Evolutionary conservation across 352 stramenopile genomes (phyloP).

Genomic region (Lagenidium sp.): DNA sequence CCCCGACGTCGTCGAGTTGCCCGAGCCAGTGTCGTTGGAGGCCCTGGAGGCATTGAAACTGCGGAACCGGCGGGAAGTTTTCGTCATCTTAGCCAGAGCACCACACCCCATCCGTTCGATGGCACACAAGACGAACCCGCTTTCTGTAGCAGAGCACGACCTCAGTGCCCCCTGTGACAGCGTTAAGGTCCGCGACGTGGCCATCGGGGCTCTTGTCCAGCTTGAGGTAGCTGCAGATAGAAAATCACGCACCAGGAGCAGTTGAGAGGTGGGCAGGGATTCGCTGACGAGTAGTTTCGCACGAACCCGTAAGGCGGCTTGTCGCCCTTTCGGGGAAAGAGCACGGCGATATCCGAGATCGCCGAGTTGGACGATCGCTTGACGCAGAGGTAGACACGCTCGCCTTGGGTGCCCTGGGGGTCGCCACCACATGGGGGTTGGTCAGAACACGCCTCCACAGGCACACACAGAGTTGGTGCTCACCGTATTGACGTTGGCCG

Average conservation of each 20-base stretch:
- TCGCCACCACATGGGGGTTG: not conserved
- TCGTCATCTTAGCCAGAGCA: too few species aligned
- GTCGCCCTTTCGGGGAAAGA: constrained; percentile 81
- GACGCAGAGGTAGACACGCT: constrained; percentile 74
- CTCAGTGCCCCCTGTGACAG: constrained; percentile 63
- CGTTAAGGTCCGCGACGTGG: constrained; percentile 62
- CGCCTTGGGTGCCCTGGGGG: constrained; percentile 72
- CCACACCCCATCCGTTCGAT: too few species aligned
- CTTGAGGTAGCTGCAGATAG: constrained; percentile 51
- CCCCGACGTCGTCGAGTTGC: constrained; percentile 1
- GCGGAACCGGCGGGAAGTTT: too few species aligned
- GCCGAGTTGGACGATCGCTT: constrained; percentile 52
- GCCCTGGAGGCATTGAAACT: constrained; percentile 1
- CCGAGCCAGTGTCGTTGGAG: not conserved
- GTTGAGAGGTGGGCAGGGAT: too few species aligned
- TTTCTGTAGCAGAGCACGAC: constrained; percentile 80
- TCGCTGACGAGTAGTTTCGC: too few species aligned
- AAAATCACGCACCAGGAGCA: too few species aligned
- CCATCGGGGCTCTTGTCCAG: constrained; percentile 65
- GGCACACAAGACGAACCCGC: too few species aligned
- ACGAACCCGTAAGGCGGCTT: constrained; percentile 72
- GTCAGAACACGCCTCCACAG: not conserved
- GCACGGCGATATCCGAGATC: constrained; percentile 54
- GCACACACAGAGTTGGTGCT: not conserved
- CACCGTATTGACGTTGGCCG: constrained; percentile 74